phyloP scores from a whole-genome alignment of 2,329 filamentous ascomycete species.

The Mycocentrospora acerina region DNA sequence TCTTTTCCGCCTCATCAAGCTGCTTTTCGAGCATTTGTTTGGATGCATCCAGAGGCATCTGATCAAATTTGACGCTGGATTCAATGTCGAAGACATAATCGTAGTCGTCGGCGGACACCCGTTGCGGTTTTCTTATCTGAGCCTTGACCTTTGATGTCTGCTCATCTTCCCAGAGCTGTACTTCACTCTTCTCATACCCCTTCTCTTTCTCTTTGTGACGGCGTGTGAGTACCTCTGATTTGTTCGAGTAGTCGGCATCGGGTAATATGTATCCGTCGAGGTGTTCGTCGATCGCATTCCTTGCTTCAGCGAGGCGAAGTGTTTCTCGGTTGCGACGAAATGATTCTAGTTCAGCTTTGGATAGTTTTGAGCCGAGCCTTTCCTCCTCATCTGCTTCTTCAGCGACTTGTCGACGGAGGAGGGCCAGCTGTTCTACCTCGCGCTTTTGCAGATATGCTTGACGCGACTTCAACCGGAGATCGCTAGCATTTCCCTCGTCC shows the following conservation, averaged over 20 bases:
- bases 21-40: constrained; percentile 64
- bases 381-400: constrained; percentile 81
- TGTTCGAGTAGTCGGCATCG: constrained; percentile 86
- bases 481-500: constrained; percentile 56
- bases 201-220: constrained; percentile 83
- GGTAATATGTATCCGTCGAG: constrained; percentile 90
- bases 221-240: constrained; percentile 86
- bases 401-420: constrained; percentile 86
- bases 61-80: constrained; percentile 82
- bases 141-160: constrained; percentile 79
- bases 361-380: constrained; percentile 68
- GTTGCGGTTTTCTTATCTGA: constrained; percentile 61
- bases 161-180: constrained; percentile 94
- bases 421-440: constrained; percentile 78
- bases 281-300: constrained; percentile 85
- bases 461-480: constrained; percentile 78
- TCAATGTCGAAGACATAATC: constrained; percentile 90
- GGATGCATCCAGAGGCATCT: constrained; percentile 54
- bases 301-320: constrained; percentile 77
- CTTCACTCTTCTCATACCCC: constrained; percentile 87
- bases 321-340: constrained; percentile 84
- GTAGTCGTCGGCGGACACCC: constrained; percentile 79
- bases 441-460: constrained; percentile 94
- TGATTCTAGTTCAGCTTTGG: constrained; percentile 77
- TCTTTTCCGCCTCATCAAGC: constrained; percentile 85